Evolutionary conservation across 371 early-diverging fungal genomes (phyloP), one percentile per base, ranked within the genome.

Genomic region (Dinochytrium kinnereticum): DNA sequence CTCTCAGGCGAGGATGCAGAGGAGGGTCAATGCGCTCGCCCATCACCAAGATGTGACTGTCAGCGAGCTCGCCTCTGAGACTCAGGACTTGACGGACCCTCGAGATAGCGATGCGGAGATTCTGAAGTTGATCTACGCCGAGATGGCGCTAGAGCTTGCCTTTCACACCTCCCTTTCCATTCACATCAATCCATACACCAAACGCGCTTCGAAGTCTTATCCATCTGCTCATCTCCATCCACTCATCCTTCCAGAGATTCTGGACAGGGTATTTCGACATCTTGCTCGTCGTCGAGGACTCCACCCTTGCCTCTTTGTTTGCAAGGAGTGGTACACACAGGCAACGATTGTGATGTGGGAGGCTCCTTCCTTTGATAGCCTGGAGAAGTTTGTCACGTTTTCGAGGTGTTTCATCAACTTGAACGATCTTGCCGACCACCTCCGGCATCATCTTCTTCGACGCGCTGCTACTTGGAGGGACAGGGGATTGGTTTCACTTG

Each of bases 281-380:
- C 66, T 66, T 24, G 44, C 2, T 44, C 26, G 28, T n/a, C 40
- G 3, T 10, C 5, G 28, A 37, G 38, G n/a, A 39, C 44, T 66
- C 7, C 30, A 66, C 44, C 66, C 40, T n/a, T 66, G 66, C 66
- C 44, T 66, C n/a, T 30, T 66, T 21, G 66, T 66, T 2, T 66
- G 44, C 44, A 5, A 28, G 44, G n/a, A 7, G 24, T 66, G 66
- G 66, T 40, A 38, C 28, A 26, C 38, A 2, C 66, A 66, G 28
- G 66, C 66, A 5, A 38, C 26, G 3, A 66, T 66, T 30, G 44
- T 66, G 21, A 28, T 66, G 38, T 44, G 44, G 44, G 49, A 38
- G 26, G 39, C 38, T 44, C 39, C 44, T 26, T 5, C 2, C 17
- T 66, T 66, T 44, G 44, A 37, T 17, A 15, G 30, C 5, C n/a